Evolutionary conservation across 192 early-diverging fungal genomes (phyloP).

Genomic region (Phlyctochytrium bullatum): DNA sequence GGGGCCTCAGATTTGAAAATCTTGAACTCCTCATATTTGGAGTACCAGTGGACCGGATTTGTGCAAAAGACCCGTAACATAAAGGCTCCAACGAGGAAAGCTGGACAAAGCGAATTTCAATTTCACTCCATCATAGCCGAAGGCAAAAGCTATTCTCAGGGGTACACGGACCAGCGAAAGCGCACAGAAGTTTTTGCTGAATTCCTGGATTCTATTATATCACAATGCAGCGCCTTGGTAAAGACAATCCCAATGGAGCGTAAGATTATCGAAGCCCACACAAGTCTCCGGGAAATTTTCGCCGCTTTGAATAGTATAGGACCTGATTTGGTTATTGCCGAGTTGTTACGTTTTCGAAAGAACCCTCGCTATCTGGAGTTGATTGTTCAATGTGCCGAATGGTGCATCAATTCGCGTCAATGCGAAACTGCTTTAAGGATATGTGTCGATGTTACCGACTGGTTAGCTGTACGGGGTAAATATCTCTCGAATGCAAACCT

Average conservation of each 20-base stretch:
- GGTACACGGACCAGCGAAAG: slow-evolving; percentile 17
- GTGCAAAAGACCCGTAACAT: slow-evolving; percentile 19
- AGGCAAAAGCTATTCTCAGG: slow-evolving; percentile 8
- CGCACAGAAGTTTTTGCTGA: slow-evolving; percentile 32
- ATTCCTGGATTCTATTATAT: slow-evolving; percentile 23
- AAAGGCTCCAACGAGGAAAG: slow-evolving; percentile 19
- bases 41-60: slow-evolving; percentile 37
- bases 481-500: slow-evolving; percentile 28
- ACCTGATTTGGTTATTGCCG: slow-evolving; percentile 32
- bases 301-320: slow-evolving; percentile 22
- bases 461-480: slow-evolving; percentile 34
- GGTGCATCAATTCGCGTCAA: slow-evolving; percentile 26
- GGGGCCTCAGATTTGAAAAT: slow-evolving; percentile 31
- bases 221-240: slow-evolving; percentile 1
- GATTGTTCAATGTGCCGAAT: slow-evolving; percentile 21
- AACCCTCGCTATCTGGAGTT: slow-evolving; percentile 52
- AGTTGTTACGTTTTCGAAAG: slow-evolving; percentile 43
- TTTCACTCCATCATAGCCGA: slow-evolving; percentile 33
- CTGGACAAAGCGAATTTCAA: slow-evolving; percentile 24
- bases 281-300: slow-evolving; percentile 37
- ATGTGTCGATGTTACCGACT: slow-evolving; percentile 39
- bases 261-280: slow-evolving; percentile 17
- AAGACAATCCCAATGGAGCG: slow-evolving; percentile 17
- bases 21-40: slow-evolving; percentile 36
- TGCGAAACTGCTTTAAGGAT: slow-evolving; percentile 29